Base-by-base conservation (phyloP, 129 eudicot genomes). In the Cynara cardunculus region DNA sequence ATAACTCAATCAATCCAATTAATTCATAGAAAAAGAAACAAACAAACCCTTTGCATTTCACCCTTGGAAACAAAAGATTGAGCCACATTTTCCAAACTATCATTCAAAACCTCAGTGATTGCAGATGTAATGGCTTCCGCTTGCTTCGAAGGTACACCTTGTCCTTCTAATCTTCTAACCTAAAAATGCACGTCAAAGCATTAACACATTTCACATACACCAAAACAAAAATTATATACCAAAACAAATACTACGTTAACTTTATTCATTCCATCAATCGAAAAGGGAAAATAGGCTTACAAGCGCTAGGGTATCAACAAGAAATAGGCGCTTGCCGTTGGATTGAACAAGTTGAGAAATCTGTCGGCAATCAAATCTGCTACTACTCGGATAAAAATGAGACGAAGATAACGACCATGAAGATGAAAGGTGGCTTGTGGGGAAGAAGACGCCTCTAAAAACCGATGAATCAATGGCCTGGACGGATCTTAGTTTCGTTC, bases 101-200 rank as follows among this genome's bases (percentile, higher is more conserved):
- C 97, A 82, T 90, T 92, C 82, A 92, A 80, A 67, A 92, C 98
- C 77, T 92, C 91, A 3, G 91, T 94, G 7, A 92, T 85, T 0
- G 97, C 89, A 61, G 88, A 80, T 4, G 98, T 92, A 5, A 94
- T 90, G 0, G 91, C 98, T 53, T 94, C 98, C 0, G 98, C 98
- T 72, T 94, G 98, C 90, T 94, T 86, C 4, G 96, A 78, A 14
- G 96, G 97, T 67, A 94, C 88, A 2, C 97, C 98, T 87, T 90
- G 94, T 31, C 92, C 90, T 79, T 94, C 98, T 74, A 94, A 87
- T 78, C 89, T 92, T 84, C 98, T 87, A 41, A 94, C 98, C 98
- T 94, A 80, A 72, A 21, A 25, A 80, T 13, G 4, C 28, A 69
- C 16, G n/a, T 59, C 21, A 61, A 4, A 32, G 34, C 39, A 30